Evolutionary conservation across 768 basidiomycete genomes (phyloP).

Genomic region (Mrakia blollopis): DNA sequence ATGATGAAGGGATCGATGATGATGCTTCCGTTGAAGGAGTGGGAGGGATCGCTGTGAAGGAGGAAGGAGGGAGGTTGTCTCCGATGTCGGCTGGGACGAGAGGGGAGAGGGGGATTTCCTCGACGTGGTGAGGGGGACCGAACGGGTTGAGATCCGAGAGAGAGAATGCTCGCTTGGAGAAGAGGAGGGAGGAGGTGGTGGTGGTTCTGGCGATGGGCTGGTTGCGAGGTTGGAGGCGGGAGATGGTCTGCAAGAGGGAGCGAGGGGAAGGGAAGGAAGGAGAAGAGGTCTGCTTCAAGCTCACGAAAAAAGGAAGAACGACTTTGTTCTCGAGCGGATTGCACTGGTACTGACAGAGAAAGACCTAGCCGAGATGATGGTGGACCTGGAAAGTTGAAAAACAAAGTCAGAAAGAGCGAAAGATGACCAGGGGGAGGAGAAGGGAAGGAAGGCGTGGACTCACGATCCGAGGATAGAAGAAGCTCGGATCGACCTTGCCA

Average conservation of each 20-base stretch:
- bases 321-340: background rate
- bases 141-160: background rate
- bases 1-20: background rate
- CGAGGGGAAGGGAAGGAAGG: too few species aligned
- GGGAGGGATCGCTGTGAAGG: background rate
- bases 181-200: background rate
- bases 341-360: background rate
- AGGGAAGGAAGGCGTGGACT: background rate
- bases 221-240: background rate
- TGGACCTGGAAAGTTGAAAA: background rate
- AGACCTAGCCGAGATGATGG: background rate
- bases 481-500: background rate
- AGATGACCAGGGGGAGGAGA: background rate
- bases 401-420: background rate
- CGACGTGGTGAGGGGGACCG: too few species aligned
- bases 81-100: constrained; percentile 18
- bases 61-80: background rate
- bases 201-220: background rate
- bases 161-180: background rate
- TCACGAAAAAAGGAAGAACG: background rate
- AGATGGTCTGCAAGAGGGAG: background rate
- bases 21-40: background rate
- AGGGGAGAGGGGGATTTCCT: background rate
- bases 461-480: background rate
- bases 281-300: background rate